phyloP scores from a whole-genome alignment of 2,329 filamentous ascomycete genomes.

The Grosmannia penicillata region DNA sequence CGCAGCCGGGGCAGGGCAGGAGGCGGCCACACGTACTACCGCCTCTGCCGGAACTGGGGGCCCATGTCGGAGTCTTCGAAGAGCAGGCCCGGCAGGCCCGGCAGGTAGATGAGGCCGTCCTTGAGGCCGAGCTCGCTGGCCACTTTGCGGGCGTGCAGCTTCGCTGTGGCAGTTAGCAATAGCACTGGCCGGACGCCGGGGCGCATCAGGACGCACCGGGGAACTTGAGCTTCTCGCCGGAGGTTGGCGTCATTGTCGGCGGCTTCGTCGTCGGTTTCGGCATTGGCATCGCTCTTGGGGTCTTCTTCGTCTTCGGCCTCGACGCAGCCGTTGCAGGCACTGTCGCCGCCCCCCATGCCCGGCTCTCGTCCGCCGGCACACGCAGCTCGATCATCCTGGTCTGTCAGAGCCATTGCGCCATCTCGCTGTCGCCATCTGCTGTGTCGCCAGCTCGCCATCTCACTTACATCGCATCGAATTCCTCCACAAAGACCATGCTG shows the following conservation, averaged over 20 bases:
- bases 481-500: conserved; percentile 30
- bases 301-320: no score
- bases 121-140: conserved; percentile 31
- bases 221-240: conserved; percentile 35
- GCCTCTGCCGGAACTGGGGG: conserved; percentile 38
- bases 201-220: background rate
- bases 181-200: background rate
- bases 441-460: no score
- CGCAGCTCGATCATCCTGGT: no score
- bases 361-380: no score
- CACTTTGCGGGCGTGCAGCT: conserved; percentile 41
- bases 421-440: no score
- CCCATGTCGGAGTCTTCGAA: conserved; percentile 46
- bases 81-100: conserved; percentile 32
- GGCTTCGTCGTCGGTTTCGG: no score
- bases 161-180: conserved; percentile 24
- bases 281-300: no score
- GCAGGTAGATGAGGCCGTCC: conserved; percentile 40
- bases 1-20: background rate
- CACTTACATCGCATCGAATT: conserved; percentile 40
- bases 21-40: conserved; percentile 32
- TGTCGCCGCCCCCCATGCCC: no score
- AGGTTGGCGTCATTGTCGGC: no score
- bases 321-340: no score
- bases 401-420: no score